Percentiles rank a stretch among this genome's conserved stretches.
phyloP scores from a whole-genome alignment of 306 rosid species.

The Casuarina glauca region DNA sequence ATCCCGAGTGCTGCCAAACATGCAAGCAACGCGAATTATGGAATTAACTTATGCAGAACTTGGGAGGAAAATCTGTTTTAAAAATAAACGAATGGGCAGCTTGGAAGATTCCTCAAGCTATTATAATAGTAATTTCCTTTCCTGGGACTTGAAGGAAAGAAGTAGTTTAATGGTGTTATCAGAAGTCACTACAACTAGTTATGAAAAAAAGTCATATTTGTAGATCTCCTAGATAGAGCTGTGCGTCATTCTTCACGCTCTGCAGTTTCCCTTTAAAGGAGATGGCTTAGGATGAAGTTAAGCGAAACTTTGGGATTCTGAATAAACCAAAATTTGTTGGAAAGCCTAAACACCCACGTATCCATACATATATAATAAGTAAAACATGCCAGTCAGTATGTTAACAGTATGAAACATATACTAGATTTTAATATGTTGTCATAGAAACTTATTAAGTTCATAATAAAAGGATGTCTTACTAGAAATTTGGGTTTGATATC shows the following conservation, averaged over 20 bases:
- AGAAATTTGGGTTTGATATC: too few species aligned
- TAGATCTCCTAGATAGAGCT: background rate
- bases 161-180: background rate
- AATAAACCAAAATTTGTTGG: too few species aligned
- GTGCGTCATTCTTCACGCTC: background rate
- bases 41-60: background rate
- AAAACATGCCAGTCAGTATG: too few species aligned
- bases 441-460: too few species aligned
- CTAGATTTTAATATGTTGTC: too few species aligned
- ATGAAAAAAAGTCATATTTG: background rate
- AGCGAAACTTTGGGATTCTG: background rate
- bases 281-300: background rate
- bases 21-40: background rate
- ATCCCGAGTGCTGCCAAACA: background rate
- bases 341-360: too few species aligned
- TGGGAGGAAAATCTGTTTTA: background rate
- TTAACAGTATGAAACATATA: too few species aligned
- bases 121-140: background rate
- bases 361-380: too few species aligned
- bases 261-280: background rate
- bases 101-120: background rate
- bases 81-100: background rate
- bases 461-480: too few species aligned
- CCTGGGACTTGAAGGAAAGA: conserved; percentile 1
- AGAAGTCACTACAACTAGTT: background rate